These are phyloP conservation scores for Pseudogymnoascus destructans DNA, from an alignment of 2,329 filamentous ascomycete species.

Conservation along the genomic window DNA sequence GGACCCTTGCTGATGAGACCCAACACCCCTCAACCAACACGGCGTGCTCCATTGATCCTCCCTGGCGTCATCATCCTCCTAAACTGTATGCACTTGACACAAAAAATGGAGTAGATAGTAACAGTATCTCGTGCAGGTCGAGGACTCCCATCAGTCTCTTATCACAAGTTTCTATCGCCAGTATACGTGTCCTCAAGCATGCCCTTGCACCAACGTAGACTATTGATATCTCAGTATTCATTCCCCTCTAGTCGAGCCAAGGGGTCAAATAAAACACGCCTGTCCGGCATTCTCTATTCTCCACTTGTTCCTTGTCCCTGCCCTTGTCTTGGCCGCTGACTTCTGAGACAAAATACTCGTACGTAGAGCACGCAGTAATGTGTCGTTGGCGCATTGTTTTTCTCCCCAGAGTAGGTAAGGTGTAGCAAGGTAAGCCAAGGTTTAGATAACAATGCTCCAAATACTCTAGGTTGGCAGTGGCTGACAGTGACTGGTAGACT, in stretches of 20 bases:
- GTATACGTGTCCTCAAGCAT: neutral
- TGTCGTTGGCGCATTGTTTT: neutral
- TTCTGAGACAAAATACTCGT: constrained; percentile 7
- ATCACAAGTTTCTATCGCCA: neutral
- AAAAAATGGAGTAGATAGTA: constrained; percentile 1
- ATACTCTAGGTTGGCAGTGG: neutral
- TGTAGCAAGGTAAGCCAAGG: neutral
- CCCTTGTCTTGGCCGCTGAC: constrained; percentile 6
- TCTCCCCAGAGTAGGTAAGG: constrained; percentile 1
- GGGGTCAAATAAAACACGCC: constrained; percentile 6
- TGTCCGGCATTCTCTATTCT: constrained; percentile 1
- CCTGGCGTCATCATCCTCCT: constrained; percentile 2
- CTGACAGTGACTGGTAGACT: neutral
- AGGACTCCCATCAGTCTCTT: neutral
- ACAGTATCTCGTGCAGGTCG: neutral
- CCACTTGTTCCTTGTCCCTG: constrained; percentile 6
- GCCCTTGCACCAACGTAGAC: neutral
- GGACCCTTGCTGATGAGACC: constrained; percentile 8
- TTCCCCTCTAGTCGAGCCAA: neutral
- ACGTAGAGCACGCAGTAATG: constrained; percentile 1
- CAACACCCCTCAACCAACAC: constrained; percentile 8
- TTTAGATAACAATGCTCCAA: neutral
- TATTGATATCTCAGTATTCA: neutral
- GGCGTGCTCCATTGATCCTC: neutral
- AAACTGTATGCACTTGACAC: neutral